Percentiles rank a stretch among this genome's conserved stretches.
Conservation (phyloP, 2,329 filamentous ascomycete genomes). For the Zymoseptoria brevis region DNA sequence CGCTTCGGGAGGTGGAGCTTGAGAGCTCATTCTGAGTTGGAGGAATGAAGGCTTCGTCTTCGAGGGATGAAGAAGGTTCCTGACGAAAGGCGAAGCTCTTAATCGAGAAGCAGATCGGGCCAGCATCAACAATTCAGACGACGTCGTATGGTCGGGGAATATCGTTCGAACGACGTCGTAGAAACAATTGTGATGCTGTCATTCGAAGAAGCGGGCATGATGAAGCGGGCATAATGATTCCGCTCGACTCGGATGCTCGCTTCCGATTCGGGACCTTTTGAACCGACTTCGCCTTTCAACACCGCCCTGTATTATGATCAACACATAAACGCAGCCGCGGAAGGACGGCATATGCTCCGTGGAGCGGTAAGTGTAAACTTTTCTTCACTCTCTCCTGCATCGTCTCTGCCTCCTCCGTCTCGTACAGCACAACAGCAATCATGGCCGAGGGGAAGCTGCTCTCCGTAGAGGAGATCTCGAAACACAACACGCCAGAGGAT, state of each 20-base stretch:
- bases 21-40: not conserved
- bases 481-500: constrained; percentile 24
- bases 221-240: not conserved
- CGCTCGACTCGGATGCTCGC: not conserved
- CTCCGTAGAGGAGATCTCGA: constrained; percentile 22
- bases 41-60: not conserved
- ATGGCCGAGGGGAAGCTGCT: constrained; percentile 14
- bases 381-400: too few relatives aligned
- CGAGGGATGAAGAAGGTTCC: not conserved
- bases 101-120: not conserved
- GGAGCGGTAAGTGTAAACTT: not conserved
- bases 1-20: not conserved
- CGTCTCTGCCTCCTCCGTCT: not conserved
- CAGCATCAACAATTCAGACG: not conserved
- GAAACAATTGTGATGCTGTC: not conserved
- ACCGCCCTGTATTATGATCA: not conserved
- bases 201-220: not conserved
- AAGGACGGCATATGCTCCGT: not conserved
- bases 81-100: not conserved
- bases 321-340: not conserved
- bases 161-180: not conserved
- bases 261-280: not conserved
- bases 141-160: not conserved
- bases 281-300: not conserved
- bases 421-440: not conserved